Evolutionary conservation across 164 flowering plant genomes (phyloP).

Genomic region (Vitis labrusca): DNA sequence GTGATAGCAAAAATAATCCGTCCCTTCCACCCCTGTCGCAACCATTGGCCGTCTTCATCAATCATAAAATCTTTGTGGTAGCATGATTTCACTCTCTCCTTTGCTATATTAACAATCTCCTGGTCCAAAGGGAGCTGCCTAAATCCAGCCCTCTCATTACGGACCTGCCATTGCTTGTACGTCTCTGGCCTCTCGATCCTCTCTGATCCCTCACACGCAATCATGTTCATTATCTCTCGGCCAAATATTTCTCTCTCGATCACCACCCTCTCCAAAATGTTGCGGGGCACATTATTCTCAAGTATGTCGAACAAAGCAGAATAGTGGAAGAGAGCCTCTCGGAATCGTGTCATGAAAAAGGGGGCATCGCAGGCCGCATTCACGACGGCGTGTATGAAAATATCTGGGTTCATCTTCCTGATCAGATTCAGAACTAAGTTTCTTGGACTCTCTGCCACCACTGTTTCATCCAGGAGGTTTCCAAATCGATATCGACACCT

Average conservation of each 20-base stretch:
- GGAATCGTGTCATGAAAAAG: constrained; percentile 47
- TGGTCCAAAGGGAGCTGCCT: constrained; percentile 1
- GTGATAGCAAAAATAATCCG: not conserved
- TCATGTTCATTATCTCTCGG: constrained; percentile 38
- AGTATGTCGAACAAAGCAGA: constrained; percentile 49
- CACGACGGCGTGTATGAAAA: constrained; percentile 30
- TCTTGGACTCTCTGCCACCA: constrained; percentile 38
- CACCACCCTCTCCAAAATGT: constrained; percentile 31
- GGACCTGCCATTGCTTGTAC: constrained; percentile 48
- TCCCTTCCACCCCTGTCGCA: constrained; percentile 3
- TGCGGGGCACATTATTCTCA: constrained; percentile 37
- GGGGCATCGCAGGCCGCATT: constrained; percentile 46
- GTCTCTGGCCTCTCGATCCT: constrained; percentile 52
- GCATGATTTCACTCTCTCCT: not conserved
- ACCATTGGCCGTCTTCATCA: not conserved
- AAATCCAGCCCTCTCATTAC: constrained; percentile 38
- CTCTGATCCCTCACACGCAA: constrained; percentile 46
- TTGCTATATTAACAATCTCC: not conserved
- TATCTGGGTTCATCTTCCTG: constrained; percentile 36
- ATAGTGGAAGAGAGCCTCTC: constrained; percentile 49
- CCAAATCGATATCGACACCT: constrained; percentile 28
- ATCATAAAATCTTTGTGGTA: constrained; percentile 7
- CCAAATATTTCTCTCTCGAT: constrained; percentile 38
- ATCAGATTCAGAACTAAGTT: constrained; percentile 36
- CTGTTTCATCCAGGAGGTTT: constrained; percentile 41